Base-by-base conservation (phyloP, 441 rosid genomes). In the Geranium incanum region DNA sequence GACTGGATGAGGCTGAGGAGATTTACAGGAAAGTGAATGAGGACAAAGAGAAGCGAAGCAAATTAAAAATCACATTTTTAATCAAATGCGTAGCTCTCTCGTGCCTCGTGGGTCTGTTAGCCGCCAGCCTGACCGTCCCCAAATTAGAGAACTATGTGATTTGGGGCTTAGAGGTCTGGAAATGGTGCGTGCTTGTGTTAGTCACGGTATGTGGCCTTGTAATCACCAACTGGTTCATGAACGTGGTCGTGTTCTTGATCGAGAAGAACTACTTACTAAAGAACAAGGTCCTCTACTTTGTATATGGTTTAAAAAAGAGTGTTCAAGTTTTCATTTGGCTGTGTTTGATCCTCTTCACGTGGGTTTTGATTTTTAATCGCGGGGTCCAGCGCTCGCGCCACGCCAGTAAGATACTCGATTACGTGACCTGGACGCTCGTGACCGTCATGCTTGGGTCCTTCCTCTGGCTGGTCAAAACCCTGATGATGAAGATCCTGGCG, bases 401-500 rank as follows among this genome's bases (percentile, higher is more conserved):
- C 23, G 80, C 92, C 37, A 75, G 18, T 16, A 85, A 69, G 11
- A 60, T 93, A 72, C 81, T 89, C n/a, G 33, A 83, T 59, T 80
- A 28, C 16, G 75, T 89, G 11, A 86, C 93, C 3, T 84, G 89
- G 95, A 88, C 98, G 18, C 84, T 89, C 1, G 79, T 81, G 37
- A 67, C 91, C 0, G 75, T 91, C 73, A 90, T 88, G 2, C 60
- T 89, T 0, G 96, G 95, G 1, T 77, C 96, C n/a, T 81, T 86
- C 70, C 36, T 91, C 71, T 89, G 96, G 83, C 66, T 93, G 72
- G 57, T 85, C 70, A 93, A 93, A 78, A 89, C 91, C 19, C 76
- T 79, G 70, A 76, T 83, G 82, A 78, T 93, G 23, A 93, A 93
- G 81, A 84, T 89, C n/a, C 82, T 93, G 74, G 96, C 98, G 63